These are phyloP conservation scores for Aspergillus tamarii DNA, from an alignment of 2,329 filamentous ascomycete species.

Conservation along the genomic window DNA sequence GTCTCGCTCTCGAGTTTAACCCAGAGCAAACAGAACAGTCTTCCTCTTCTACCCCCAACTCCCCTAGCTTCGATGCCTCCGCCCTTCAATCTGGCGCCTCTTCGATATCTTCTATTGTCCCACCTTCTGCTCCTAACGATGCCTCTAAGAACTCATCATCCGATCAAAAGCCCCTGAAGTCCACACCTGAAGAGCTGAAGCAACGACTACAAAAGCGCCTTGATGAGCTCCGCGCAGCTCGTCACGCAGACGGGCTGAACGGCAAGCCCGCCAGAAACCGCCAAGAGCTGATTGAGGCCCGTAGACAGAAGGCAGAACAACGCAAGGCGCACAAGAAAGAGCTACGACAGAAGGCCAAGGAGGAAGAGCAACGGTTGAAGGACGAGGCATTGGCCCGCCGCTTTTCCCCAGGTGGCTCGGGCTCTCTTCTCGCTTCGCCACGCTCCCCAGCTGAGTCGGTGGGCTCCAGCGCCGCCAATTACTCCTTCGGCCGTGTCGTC, in stretches of 20 bases:
- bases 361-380: slow-evolving; percentile 71
- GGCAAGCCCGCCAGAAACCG: slow-evolving; percentile 82
- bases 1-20: slow-evolving; percentile 54
- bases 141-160: slow-evolving; percentile 28
- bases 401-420: slow-evolving; percentile 60
- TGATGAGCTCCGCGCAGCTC: slow-evolving; percentile 78
- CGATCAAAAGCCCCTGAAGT: slow-evolving; percentile 64
- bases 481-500: slow-evolving; percentile 87
- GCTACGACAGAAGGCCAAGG: slow-evolving; percentile 72
- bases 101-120: slow-evolving; percentile 69
- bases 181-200: slow-evolving; percentile 74
- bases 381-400: slow-evolving; percentile 61
- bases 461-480: slow-evolving; percentile 61
- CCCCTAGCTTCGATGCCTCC: slow-evolving; percentile 59
- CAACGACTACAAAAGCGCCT: slow-evolving; percentile 81
- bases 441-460: slow-evolving; percentile 52
- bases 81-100: slow-evolving; percentile 60
- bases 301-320: slow-evolving; percentile 83
- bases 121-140: slow-evolving; percentile 40
- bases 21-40: slow-evolving; percentile 40
- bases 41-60: slow-evolving; percentile 55
- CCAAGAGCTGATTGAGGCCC: slow-evolving; percentile 87
- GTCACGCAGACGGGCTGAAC: slow-evolving; percentile 84
- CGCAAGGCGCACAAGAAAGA: slow-evolving; percentile 89
- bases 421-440: slow-evolving; percentile 59